phyloP scores from a whole-genome alignment of 2,329 filamentous ascomycete species.

The Pyrenophora seminiperda region DNA sequence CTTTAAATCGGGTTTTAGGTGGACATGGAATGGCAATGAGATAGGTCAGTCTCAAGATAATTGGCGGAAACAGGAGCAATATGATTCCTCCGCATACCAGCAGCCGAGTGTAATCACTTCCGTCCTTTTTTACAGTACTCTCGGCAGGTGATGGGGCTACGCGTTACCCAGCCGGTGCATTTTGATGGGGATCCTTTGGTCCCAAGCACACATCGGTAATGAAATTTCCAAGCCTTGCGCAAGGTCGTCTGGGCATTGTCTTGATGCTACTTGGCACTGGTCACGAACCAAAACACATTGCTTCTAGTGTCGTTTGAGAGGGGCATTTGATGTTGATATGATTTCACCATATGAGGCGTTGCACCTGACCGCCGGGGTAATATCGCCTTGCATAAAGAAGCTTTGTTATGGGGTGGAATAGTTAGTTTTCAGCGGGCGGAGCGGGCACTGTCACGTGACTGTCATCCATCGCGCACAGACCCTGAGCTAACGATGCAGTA shows the following conservation, averaged over 20 bases:
- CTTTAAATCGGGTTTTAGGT: not conserved
- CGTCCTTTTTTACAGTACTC: not conserved
- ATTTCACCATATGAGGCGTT: not conserved
- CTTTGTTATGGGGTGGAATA: too few relatives aligned
- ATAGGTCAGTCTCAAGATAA: not conserved
- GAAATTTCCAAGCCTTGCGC: not conserved
- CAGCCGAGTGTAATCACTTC: not conserved
- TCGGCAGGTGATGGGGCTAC: not conserved
- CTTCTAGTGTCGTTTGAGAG: not conserved
- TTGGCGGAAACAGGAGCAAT: not conserved
- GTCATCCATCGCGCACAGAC: not conserved
- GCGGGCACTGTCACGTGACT: too few relatives aligned
- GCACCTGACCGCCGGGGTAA: too few relatives aligned
- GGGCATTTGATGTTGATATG: too few relatives aligned
- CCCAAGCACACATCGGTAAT: conserved; percentile 1
- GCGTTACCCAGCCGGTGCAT: not conserved
- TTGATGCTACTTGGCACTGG: conserved; percentile 11
- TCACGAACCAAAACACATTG: not conserved
- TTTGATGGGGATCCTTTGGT: not conserved
- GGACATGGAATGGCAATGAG: not conserved
- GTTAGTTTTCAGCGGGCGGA: too few relatives aligned
- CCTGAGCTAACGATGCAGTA: not conserved
- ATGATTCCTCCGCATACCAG: not conserved
- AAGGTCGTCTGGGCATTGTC: conserved; percentile 6
- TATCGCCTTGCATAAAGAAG: too few relatives aligned